These are phyloP conservation scores for Lathyrus sativus DNA, from an alignment of 306 rosid genomes.

Conservation along the genomic window DNA sequence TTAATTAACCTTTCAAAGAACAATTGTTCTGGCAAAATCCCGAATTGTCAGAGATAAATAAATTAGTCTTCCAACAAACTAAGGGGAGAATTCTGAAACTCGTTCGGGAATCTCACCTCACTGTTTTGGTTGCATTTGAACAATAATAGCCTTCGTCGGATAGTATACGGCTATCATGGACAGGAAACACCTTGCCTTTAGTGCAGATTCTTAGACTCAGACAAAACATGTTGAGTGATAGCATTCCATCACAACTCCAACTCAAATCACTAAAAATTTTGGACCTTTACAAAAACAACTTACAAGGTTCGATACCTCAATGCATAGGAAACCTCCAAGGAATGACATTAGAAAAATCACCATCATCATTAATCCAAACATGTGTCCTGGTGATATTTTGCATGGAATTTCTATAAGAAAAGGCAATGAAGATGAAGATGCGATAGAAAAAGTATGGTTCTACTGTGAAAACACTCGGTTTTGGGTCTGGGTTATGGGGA, in stretches of 20 bases:
- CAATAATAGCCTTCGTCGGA: constrained; percentile 29
- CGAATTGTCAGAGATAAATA: constrained; percentile 16
- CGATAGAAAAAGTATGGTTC: too few species aligned
- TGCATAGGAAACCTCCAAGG: constrained; percentile 28
- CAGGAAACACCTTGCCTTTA: neutral
- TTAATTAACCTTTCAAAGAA: constrained; percentile 20
- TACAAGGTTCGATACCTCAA: constrained; percentile 25
- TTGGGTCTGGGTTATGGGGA: too few species aligned
- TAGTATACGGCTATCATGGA: constrained; percentile 29
- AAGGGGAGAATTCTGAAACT: constrained; percentile 8
- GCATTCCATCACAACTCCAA: constrained; percentile 30
- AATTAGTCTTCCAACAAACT: constrained; percentile 25
- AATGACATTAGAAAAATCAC: too few species aligned
- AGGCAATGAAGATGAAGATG: too few species aligned
- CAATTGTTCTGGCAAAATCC: constrained; percentile 26
- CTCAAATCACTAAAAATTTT: constrained; percentile 9
- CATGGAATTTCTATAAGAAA: too few species aligned
- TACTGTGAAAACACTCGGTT: too few species aligned
- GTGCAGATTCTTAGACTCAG: constrained; percentile 31
- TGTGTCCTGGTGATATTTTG: too few species aligned
- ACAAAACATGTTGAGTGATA: constrained; percentile 3
- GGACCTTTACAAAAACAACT: constrained; percentile 27
- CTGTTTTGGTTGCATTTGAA: constrained; percentile 1
- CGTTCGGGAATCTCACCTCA: neutral
- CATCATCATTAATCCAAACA: too few species aligned